These are phyloP conservation scores for Pleurotus djamor DNA, from an alignment of 768 basidiomycete species.

Conservation along the genomic window DNA sequence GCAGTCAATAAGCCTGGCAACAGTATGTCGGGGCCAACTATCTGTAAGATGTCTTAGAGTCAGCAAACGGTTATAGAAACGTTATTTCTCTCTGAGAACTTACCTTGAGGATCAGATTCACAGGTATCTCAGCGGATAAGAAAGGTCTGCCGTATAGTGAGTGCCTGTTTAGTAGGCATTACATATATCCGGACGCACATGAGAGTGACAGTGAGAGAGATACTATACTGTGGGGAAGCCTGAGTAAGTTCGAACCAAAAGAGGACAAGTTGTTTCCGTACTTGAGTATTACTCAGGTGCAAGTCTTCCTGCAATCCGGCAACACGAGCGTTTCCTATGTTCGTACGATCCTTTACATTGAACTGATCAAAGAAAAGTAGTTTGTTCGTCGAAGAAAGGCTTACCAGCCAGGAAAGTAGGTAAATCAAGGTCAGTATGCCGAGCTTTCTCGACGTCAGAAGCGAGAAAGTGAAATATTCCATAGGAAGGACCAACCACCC, in stretches of 20 bases:
- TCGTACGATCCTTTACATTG: constrained; percentile 15
- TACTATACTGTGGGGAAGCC: constrained; percentile 28
- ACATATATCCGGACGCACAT: constrained; percentile 10
- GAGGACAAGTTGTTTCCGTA: not conserved
- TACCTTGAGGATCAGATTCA: constrained; percentile 34
- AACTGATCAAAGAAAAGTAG: not conserved
- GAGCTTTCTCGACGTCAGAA: not conserved
- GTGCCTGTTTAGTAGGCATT: not conserved
- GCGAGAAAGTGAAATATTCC: too few species aligned
- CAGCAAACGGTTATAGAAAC: not conserved
- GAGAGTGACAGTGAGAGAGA: constrained; percentile 24
- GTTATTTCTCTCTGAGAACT: constrained; percentile 4
- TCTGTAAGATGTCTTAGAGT: constrained; percentile 15
- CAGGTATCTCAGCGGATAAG: constrained; percentile 33
- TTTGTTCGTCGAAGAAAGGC: not conserved
- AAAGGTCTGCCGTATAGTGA: constrained; percentile 17
- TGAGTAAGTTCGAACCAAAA: constrained; percentile 1
- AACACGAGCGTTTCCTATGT: constrained; percentile 32
- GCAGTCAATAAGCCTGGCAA: constrained; percentile 37
- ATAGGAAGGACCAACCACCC: too few species aligned
- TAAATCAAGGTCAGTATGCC: constrained; percentile 9
- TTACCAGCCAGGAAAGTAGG: constrained; percentile 10
- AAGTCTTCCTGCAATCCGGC: constrained; percentile 37
- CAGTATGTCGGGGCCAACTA: constrained; percentile 38
- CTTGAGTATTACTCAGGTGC: constrained; percentile 6